Evolutionary conservation across 805 yeast genomes (phyloP), one percentile per base, ranked within the genome.

Genomic region (Zygoascus bituminiphila): DNA sequence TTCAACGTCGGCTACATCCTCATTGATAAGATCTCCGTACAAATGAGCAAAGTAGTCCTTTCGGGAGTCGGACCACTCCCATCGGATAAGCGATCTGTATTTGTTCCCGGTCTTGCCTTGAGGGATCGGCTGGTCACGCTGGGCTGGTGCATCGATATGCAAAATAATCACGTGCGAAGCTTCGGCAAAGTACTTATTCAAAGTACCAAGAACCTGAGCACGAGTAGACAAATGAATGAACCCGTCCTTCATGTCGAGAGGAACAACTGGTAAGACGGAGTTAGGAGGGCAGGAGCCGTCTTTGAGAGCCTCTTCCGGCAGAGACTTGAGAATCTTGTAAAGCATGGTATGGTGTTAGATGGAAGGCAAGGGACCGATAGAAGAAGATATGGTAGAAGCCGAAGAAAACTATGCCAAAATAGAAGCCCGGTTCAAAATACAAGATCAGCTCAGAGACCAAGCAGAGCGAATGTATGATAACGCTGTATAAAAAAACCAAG

Each of bases 211-310:
- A 23, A 58, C 46, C 50, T 60, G 63, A 10, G 48, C 50, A 21
- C 39, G 46, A 22, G 63, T 57, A 23, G 60, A 56, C 33, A 60
- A 49, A 45, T 60, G 64, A 20, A 59, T 53, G 42, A 55, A 60
- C 14, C 64, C 64, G 43, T 60, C 62, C 40, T 54, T 55, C 19
- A 51, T 42, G 42, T 60, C 64, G 21, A 59, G 47, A 9, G 56
- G 56, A 17, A 54, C 42, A 23, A 50, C 36, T 10, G 63, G 63
- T 10, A 59, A 51, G 20, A 54, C 52, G 6, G 54, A 45, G 23
- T 52, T 42, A 14, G 52, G 49, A 20, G 48, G 39, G 2, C 48
- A 52, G 19, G 55, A 43, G 40, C 57, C 58, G 49, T 54, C 57
- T 41, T 56, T 54, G 14, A 35, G 35, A 14, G 61, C 61, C 43